A percentile compares a stretch with the other conserved stretches of the same genome.
These are phyloP conservation scores for Claviceps fusiformis DNA, from an alignment of 2,329 filamentous ascomycete genomes.

Conservation along the genomic window DNA sequence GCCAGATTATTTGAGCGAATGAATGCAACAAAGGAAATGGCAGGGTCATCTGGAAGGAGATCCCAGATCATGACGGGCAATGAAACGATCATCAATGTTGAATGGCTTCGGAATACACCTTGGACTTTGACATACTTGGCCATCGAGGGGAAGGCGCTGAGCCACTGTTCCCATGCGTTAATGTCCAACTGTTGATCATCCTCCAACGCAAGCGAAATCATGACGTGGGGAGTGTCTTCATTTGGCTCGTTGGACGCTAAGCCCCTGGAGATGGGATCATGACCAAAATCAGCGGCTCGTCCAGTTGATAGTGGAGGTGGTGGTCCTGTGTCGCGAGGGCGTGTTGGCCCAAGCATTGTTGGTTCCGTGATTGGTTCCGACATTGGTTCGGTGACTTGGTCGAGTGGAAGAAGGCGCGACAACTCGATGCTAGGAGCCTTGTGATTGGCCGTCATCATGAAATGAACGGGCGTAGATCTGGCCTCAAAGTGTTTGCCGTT, in stretches of 20 bases:
- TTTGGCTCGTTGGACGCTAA: constrained; percentile 30
- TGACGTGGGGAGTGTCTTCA: constrained; percentile 44
- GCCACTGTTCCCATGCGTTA: constrained; percentile 46
- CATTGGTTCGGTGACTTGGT: constrained; percentile 14
- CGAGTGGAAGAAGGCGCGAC: constrained; percentile 20
- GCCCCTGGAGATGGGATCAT: constrained; percentile 12
- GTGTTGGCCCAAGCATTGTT: constrained; percentile 5
- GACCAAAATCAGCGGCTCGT: constrained; percentile 13
- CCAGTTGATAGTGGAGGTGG: constrained; percentile 11
- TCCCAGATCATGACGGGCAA: constrained; percentile 48
- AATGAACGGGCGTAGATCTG: constrained; percentile 45
- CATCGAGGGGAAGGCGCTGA: constrained; percentile 39
- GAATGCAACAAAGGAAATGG: constrained; percentile 44
- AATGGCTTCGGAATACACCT: constrained; percentile 48
- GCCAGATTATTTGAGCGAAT: constrained; percentile 44
- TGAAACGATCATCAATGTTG: constrained; percentile 42
- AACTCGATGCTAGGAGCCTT: constrained; percentile 45
- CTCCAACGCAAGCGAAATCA: constrained; percentile 46
- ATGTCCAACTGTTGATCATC: constrained; percentile 42
- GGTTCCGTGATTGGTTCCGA: constrained; percentile 10
- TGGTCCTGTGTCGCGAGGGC: constrained; percentile 5
- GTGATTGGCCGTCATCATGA: constrained; percentile 50
- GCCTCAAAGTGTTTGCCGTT: constrained; percentile 45
- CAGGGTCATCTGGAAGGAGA: constrained; percentile 41
- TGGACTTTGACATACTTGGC: constrained; percentile 48